phyloP scores from a whole-genome alignment of 176 grass and related monocot species.

The Echinochloa phyllopogon region DNA sequence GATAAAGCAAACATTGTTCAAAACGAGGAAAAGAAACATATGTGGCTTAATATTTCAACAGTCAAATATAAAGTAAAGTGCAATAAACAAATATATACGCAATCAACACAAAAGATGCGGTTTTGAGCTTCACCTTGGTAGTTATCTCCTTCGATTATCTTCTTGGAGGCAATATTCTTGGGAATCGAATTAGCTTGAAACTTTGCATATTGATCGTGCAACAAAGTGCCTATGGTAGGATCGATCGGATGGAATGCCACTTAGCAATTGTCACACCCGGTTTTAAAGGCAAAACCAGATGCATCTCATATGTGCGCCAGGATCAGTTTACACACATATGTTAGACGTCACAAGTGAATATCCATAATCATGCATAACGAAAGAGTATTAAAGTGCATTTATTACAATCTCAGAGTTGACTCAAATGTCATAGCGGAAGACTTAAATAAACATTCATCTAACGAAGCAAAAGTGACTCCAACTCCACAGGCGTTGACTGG shows the following conservation, averaged over 20 bases:
- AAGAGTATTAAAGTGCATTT: too few species aligned
- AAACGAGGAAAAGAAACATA: not conserved
- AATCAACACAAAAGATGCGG: not conserved
- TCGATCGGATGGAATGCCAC: constrained; percentile 45
- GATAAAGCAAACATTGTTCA: not conserved
- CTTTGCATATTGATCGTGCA: constrained; percentile 41
- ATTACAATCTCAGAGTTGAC: too few species aligned
- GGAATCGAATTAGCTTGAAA: constrained; percentile 20
- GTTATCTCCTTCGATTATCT: constrained; percentile 29
- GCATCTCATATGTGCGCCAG: too few species aligned
- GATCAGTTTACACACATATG: too few species aligned
- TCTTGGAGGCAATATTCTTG: constrained; percentile 36
- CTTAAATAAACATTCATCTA: too few species aligned
- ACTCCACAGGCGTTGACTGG: too few species aligned
- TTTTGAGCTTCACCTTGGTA: constrained; percentile 21
- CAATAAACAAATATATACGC: constrained; percentile 10
- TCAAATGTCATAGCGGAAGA: too few species aligned
- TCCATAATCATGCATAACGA: too few species aligned
- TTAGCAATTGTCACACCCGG: too few species aligned
- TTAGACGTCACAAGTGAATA: too few species aligned
- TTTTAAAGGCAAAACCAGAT: too few species aligned
- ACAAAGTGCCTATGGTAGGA: constrained; percentile 34
- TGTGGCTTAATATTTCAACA: not conserved
- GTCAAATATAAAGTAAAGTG: not conserved
- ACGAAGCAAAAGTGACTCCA: too few species aligned